Percentiles rank a stretch among this genome's conserved stretches.
phyloP scores from a whole-genome alignment of 2,329 filamentous ascomycete species.

The Verticillium zaregamsianum region DNA sequence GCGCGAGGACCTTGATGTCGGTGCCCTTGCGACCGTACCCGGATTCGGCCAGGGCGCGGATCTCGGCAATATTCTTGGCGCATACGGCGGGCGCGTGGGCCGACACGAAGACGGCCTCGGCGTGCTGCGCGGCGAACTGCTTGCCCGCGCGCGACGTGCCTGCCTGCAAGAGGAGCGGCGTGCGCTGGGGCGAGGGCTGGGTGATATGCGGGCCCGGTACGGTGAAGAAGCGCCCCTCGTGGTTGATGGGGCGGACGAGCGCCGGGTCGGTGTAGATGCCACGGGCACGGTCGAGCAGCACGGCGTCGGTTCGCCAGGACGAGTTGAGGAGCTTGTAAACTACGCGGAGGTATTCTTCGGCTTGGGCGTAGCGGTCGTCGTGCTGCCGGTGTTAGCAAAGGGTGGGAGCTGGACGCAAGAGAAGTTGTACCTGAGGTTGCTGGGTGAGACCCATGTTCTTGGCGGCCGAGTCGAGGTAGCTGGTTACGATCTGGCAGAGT shows the following conservation, averaged over 20 bases:
- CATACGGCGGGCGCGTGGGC: constrained; percentile 60
- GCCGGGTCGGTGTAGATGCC: constrained; percentile 50
- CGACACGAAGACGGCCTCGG: constrained; percentile 67
- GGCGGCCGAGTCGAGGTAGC: constrained; percentile 66
- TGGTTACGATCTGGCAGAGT: constrained; percentile 54
- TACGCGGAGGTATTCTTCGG: constrained; percentile 60
- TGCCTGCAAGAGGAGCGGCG: constrained; percentile 66
- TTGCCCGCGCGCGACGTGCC: constrained; percentile 65
- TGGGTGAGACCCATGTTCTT: constrained; percentile 57
- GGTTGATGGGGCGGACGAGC: constrained; percentile 61
- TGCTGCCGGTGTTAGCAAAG: constrained; percentile 33
- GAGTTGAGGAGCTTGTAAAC: constrained; percentile 65
- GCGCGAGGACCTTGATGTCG: constrained; percentile 63
- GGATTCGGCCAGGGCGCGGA: constrained; percentile 50
- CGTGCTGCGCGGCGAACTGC: constrained; percentile 63
- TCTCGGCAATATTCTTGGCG: constrained; percentile 58
- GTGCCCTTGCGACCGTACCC: constrained; percentile 52
- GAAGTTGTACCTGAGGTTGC: constrained; percentile 35
- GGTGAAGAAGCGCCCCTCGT: constrained; percentile 58
- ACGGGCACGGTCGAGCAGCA: constrained; percentile 52
- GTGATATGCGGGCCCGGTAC: constrained; percentile 64
- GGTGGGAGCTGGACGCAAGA: neutral
- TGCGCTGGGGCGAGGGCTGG: constrained; percentile 63
- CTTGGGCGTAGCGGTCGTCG: constrained; percentile 61
- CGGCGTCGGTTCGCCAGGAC: constrained; percentile 64